phyloP scores from a whole-genome alignment of 75 land plant genomes.

The Cupressus sempervirens region DNA sequence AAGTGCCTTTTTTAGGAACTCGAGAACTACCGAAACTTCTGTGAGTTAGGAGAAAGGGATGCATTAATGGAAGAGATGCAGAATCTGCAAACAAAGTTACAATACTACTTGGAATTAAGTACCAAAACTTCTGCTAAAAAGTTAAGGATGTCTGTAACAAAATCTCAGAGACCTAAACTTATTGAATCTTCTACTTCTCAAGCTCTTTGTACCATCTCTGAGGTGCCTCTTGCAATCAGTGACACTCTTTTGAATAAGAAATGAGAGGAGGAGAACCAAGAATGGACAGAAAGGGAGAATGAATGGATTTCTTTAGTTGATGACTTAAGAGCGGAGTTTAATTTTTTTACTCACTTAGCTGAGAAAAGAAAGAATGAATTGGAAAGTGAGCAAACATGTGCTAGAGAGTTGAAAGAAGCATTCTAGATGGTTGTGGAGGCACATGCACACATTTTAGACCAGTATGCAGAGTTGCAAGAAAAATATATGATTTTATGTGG shows the following conservation, averaged over 20 bases:
- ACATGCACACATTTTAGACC: conserved; percentile 79
- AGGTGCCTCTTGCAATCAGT: background rate
- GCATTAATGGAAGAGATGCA: conserved; percentile 57
- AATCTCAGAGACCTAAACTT: conserved; percentile 4
- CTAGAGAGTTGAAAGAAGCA: conserved; percentile 78
- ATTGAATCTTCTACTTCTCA: background rate
- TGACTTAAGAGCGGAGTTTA: conserved; percentile 58
- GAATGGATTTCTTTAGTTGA: conserved; percentile 73
- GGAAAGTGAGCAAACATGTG: conserved; percentile 54
- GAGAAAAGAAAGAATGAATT: conserved; percentile 59
- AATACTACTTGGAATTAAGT: conserved; percentile 18
- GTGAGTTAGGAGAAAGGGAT: conserved; percentile 49
- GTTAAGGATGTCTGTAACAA: background rate
- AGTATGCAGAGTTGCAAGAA: conserved; percentile 87
- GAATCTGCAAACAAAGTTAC: conserved; percentile 43
- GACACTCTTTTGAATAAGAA: conserved; percentile 14
- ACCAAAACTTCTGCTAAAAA: background rate
- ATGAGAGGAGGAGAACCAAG: conserved; percentile 54
- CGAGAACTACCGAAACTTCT: conserved; percentile 29
- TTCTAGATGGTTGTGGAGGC: conserved; percentile 62
- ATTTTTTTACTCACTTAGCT: conserved; percentile 39
- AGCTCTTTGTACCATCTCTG: conserved; percentile 1
- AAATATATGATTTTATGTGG: conserved; percentile 49
- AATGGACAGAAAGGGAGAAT: conserved; percentile 75
- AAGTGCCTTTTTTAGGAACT: conserved; percentile 66